These are phyloP conservation scores for Cytidiella melzeri DNA, from an alignment of 768 basidiomycete genomes.

Conservation along the genomic window DNA sequence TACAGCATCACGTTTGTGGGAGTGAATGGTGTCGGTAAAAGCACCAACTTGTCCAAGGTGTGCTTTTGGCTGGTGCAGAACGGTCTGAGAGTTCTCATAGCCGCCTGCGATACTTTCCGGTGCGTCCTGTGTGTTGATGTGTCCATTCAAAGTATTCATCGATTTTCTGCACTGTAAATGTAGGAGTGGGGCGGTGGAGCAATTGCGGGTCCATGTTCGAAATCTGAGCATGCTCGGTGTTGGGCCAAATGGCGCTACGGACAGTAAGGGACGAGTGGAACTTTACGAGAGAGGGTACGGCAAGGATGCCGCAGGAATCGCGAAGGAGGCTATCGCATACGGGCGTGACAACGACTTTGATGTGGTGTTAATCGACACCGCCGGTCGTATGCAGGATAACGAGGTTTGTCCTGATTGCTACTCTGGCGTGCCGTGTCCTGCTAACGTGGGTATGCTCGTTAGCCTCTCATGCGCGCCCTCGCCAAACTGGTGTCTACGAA, in stretches of 20 bases:
- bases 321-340: slow-evolving; percentile 88
- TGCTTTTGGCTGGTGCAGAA: slow-evolving; percentile 99
- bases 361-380: slow-evolving; percentile 96
- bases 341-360: slow-evolving; percentile 91
- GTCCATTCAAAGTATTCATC: not conserved
- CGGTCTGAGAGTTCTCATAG: slow-evolving; percentile 86
- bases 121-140: slow-evolving; percentile 24
- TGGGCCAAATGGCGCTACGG: slow-evolving; percentile 44
- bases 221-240: slow-evolving; percentile 84
- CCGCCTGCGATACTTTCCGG: slow-evolving; percentile 98
- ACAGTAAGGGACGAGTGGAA: slow-evolving; percentile 78
- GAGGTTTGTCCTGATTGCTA: slow-evolving; percentile 49
- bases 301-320: slow-evolving; percentile 98
- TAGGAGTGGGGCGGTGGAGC: slow-evolving; percentile 96
- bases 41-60: slow-evolving; percentile 95
- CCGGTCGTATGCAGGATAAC: slow-evolving; percentile 99
- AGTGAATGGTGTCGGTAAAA: slow-evolving; percentile 98
- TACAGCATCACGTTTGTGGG: slow-evolving; percentile 96
- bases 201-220: slow-evolving; percentile 91
- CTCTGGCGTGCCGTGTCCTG: not conserved
- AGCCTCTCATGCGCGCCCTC: slow-evolving; percentile 97
- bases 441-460: slow-evolving; percentile 6
- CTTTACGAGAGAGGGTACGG: slow-evolving; percentile 96
- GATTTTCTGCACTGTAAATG: not conserved
- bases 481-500: slow-evolving; percentile 96